Evolutionary conservation across 2,329 filamentous ascomycete genomes (phyloP), one percentile per base, ranked within the genome.

Genomic region (Claviceps sp.): DNA sequence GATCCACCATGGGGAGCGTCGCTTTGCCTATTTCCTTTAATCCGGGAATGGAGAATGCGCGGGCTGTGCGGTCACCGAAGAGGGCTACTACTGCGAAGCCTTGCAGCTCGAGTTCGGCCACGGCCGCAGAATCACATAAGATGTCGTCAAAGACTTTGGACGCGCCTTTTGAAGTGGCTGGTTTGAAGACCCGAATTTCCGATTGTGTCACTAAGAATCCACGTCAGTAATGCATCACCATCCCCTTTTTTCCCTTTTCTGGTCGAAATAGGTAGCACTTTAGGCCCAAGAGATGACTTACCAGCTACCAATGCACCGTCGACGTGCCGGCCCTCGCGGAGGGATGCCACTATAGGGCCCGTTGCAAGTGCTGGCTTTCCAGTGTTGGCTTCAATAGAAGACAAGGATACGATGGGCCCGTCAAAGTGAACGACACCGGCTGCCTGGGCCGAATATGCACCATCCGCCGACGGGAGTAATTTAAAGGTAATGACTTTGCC

Each of bases 401-500:
- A 82, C 42, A 98, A 82, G 14, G 81, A 81, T 47, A 96, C 76
- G 42, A 98, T 73, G 52, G 70, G 75, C 56, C 82, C 87, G 51
- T 87, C 81, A 34, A 90, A 70, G 1, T 76, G 68, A 4, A 79
- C 75, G 2, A 82, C 73, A 1, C 91, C 93, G 1, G 79, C 85
- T 48, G 85, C 77, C 52, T 85, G 78, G 13, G 81, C 87, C 11
- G 79, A 75, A 65, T 95, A 97, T 3, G 58, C 56, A 11, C 82
- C 76, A 4, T 83, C 79, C 50, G 77, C 79, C 14, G 84, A 77
- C 0, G 93, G 93, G 2, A 97, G 71, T 22, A 98, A 74, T 70
- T 95, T 96, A 70, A 97, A 91, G 0, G 91, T 97, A 6, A 84
- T 81, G 17, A 97, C 72, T 60, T 87, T 88, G 42, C 93, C 93